Evolutionary conservation across 768 basidiomycete genomes (phyloP), one percentile per base, ranked within the genome.

Genomic region (Leccinellum luteum): DNA sequence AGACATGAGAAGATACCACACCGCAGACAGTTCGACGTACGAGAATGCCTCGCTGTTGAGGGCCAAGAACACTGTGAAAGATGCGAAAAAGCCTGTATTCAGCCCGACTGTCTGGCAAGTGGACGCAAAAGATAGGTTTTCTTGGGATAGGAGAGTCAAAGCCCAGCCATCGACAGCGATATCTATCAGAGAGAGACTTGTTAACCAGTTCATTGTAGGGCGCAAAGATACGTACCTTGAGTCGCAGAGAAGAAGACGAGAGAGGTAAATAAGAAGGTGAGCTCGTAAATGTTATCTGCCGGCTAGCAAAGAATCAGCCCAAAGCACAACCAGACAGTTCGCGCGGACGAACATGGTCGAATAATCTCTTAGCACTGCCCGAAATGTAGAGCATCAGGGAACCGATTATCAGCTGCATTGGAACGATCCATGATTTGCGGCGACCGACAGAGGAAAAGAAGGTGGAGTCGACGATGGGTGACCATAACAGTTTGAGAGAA

Each of bases 81-180:
- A 94, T 30, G 94, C 82, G 67, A 98, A 95, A 73, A 88, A 98
- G 6, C 97, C 97, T 1, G 92, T 90, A 65, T 96, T 98, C 25
- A 99, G 79, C 13, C 97, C 97, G 59, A 98, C 92, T 1, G 97
- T 98, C 73, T 99, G 97, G 57, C 96, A 98, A 7, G 95, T 98
- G 17, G 94, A 97, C 3, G 97, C 97, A 67, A 95, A 99, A 17
- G 95, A 93, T 35, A 98, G 75, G 68, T 94, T 95, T 62, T 94
- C 94, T 59, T 92, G 86, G 2, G 96, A 98, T 48, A 99, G 84
- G 32, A 86, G 80, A 4, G 90, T 93, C 54, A 90, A 79, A 19
- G 86, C 90, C 89, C 89, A 90, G 30, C 92, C 96, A 67, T 98
- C 96, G 30, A 98, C 96, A 47, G 96, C 96, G 57, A 98, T 98